Base-by-base conservation (phyloP, 352 stramenopile genomes). In the Elongisporangium anandrum region DNA sequence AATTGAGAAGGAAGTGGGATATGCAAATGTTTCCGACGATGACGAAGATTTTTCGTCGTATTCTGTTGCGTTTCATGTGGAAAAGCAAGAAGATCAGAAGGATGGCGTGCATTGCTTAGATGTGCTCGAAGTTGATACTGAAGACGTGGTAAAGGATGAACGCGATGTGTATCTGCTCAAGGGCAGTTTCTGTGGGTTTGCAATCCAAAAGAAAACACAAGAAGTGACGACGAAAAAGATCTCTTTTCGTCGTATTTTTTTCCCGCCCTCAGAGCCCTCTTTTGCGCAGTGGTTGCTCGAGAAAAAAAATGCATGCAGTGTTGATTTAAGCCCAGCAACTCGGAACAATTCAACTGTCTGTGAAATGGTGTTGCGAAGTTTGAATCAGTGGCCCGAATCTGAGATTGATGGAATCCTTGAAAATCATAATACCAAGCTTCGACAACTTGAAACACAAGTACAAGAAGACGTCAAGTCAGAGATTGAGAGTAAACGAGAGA, bases 81-180 rank as follows among this genome's bases (percentile, higher is more conserved):
- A 85, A 16, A 67, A 85, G 61, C 73, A 89, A 63, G 72, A 77
- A n/a, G 66, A 85, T 0, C 57, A 64, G n/a, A 54, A 78, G 4
- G 80, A 90, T 54, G 70, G 73, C 23, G 57, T 70, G 5, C 20
- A 41, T 19, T 66, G 55, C 15, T 45, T 4, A 17, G 17, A 45
- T 34, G 29, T 59, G 24, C 8, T 23, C 23, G 57, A 61, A 52
- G 4, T 21, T 4, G 10, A 38, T 2, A 34, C 15, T 15, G n/a
- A 16, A 7, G 2, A 39, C 1, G 20, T 19, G 12, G 20, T 0
- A 23, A 23, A 16, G 1, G 7, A 23, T 0, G 24, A 15, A 17
- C 12, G 15, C 6, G 38, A 60, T 48, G 9, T 49, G 13, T 45
- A 47, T 0, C 61, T 81, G 34, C 26, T 79, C 23, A 81, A 79